Conservation (phyloP, 257 asterid species). For the Solanum paucissectum region DNA sequence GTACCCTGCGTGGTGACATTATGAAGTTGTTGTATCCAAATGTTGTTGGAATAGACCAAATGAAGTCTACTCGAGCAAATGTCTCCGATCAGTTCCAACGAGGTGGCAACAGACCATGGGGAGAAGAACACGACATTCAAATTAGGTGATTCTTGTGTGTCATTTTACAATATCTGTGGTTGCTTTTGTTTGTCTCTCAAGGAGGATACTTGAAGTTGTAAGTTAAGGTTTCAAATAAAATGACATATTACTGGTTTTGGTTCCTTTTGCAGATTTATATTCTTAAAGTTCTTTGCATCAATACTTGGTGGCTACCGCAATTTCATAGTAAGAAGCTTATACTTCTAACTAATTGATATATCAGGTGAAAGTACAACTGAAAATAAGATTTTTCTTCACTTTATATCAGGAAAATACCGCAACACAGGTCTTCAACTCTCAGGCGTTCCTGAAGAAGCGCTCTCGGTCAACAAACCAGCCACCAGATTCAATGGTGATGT, state of each 20-base stretch:
- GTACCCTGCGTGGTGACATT: constrained; percentile 67
- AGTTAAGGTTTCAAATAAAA: constrained; percentile 6
- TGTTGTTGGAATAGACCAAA: constrained; percentile 79
- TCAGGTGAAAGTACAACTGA: constrained; percentile 10
- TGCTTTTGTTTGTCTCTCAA: background rate
- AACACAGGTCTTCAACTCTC: constrained; percentile 73
- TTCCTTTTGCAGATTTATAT: constrained; percentile 68
- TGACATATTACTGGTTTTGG: background rate
- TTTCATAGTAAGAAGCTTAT: constrained; percentile 60
- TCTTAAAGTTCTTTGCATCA: constrained; percentile 85
- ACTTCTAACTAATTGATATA: constrained; percentile 15
- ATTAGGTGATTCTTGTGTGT: constrained; percentile 52
- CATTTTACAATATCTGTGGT: constrained; percentile 2
- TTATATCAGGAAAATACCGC: constrained; percentile 71
- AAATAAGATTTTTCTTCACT: constrained; percentile 7
- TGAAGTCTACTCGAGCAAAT: constrained; percentile 48
- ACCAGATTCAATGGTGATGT: constrained; percentile 77
- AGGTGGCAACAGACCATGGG: constrained; percentile 68
- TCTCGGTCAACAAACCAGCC: constrained; percentile 90
- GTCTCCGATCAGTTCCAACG: constrained; percentile 22
- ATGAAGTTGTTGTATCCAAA: constrained; percentile 63
- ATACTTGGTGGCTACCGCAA: constrained; percentile 96
- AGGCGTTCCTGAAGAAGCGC: constrained; percentile 89
- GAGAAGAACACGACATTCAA: constrained; percentile 70
- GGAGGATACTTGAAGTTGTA: background rate